phyloP scores from a whole-genome alignment of 306 rosid genomes.

The Quercus rubra region DNA sequence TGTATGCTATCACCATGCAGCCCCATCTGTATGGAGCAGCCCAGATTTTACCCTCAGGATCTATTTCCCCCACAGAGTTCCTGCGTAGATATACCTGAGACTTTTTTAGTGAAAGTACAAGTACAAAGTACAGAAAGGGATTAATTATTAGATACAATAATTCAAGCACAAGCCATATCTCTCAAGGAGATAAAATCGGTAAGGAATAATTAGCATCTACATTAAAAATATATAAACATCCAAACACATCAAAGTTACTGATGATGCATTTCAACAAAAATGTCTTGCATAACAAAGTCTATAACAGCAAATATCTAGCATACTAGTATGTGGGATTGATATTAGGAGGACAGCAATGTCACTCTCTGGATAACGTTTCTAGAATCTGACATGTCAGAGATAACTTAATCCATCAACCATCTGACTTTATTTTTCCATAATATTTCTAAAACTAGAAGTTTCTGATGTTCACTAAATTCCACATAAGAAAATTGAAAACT shows the following conservation, averaged over 20 bases:
- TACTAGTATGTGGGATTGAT: neutral
- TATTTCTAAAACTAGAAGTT: no score
- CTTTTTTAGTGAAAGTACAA: constrained; percentile 34
- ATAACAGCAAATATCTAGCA: neutral
- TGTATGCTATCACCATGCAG: constrained; percentile 93
- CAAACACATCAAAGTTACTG: neutral
- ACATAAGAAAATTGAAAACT: neutral
- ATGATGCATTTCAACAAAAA: neutral
- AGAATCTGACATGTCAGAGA: neutral
- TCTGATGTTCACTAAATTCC: neutral
- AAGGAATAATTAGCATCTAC: neutral
- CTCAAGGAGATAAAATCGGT: neutral
- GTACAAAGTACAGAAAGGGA: neutral
- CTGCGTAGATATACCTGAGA: constrained; percentile 80
- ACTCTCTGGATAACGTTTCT: neutral
- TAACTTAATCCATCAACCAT: neutral
- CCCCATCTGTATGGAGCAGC: constrained; percentile 95
- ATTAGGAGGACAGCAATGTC: neutral
- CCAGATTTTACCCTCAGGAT: constrained; percentile 77
- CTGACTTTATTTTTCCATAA: neutral
- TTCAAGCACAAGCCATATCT: neutral
- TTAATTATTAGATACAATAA: neutral
- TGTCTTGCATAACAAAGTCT: neutral
- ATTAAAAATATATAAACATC: neutral
- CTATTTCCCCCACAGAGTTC: constrained; percentile 72